These are phyloP conservation scores for Silene latifolia DNA, from an alignment of 148 eudicot genomes.

Conservation along the genomic window DNA sequence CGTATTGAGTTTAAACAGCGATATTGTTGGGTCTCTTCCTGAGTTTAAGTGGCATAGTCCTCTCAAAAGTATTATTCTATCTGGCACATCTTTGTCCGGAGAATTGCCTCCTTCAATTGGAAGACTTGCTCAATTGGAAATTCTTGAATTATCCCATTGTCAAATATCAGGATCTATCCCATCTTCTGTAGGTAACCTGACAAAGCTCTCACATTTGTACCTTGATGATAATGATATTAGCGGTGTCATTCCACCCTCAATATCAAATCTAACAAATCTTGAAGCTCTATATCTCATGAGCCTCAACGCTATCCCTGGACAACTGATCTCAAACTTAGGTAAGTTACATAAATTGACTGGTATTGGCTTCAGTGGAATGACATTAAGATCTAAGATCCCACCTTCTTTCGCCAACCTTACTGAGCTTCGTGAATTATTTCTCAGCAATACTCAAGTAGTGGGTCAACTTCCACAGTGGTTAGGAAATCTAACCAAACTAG, in stretches of 20 bases:
- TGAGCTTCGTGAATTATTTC: too few relatives aligned
- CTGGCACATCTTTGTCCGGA: constrained; percentile 22
- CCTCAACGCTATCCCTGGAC: too few relatives aligned
- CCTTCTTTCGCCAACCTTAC: too few relatives aligned
- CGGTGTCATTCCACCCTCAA: constrained; percentile 18
- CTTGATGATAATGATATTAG: constrained; percentile 6
- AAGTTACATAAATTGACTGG: too few relatives aligned
- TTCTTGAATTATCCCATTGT: neutral
- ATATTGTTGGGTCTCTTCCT: constrained; percentile 27
- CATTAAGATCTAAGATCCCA: too few relatives aligned
- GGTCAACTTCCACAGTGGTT: too few relatives aligned
- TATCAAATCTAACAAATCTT: constrained; percentile 24
- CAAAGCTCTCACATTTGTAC: constrained; percentile 12
- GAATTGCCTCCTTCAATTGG: constrained; percentile 32
- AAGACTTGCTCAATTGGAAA: neutral
- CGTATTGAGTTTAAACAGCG: neutral
- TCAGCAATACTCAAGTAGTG: too few relatives aligned
- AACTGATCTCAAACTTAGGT: too few relatives aligned
- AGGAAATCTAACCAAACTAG: too few relatives aligned
- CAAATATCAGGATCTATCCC: constrained; percentile 25
- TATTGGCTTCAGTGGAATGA: too few relatives aligned
- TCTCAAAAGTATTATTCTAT: neutral
- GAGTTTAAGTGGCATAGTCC: constrained; percentile 22
- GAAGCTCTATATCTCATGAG: too few relatives aligned
- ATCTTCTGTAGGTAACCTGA: constrained; percentile 22